phyloP scores from a whole-genome alignment of 345 rosid species.

The Aquilaria malaccensis region DNA sequence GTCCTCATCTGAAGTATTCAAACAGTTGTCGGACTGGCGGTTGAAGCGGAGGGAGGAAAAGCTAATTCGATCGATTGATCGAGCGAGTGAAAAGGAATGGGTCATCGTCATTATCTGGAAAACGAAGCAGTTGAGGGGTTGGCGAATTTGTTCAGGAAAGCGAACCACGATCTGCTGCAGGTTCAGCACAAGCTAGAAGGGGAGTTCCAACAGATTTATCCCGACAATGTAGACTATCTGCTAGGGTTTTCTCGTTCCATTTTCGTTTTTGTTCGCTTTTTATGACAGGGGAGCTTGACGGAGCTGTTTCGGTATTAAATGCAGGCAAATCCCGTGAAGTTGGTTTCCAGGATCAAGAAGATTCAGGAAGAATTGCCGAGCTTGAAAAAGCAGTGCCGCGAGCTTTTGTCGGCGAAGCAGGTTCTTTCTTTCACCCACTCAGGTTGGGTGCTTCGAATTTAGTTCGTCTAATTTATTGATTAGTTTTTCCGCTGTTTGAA shows the following conservation, averaged over 20 bases:
- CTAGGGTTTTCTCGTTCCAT: background rate
- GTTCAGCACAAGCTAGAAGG: constrained; percentile 72
- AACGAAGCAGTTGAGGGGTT: constrained; percentile 39
- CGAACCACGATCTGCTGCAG: constrained; percentile 53
- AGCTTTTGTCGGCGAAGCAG: constrained; percentile 86
- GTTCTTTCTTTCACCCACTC: constrained; percentile 21
- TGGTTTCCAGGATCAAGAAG: constrained; percentile 68
- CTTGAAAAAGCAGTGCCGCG: constrained; percentile 69
- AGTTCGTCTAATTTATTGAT: background rate
- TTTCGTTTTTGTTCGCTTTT: background rate
- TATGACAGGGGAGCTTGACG: background rate
- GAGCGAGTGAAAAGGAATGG: constrained; percentile 18
- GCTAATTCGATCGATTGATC: background rate
- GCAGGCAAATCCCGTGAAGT: constrained; percentile 85
- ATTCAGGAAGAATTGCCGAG: constrained; percentile 55
- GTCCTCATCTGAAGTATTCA: background rate
- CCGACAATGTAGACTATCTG: constrained; percentile 47
- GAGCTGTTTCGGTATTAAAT: background rate
- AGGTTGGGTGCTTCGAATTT: too few species aligned
- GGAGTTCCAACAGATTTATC: constrained; percentile 73
- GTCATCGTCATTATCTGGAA: constrained; percentile 26
- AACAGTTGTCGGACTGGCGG: background rate
- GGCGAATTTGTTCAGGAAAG: constrained; percentile 52
- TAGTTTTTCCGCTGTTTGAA: background rate
- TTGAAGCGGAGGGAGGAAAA: too few species aligned